Conservation (phyloP, 2,329 filamentous ascomycete genomes). For the Fusarium avenaceum region DNA sequence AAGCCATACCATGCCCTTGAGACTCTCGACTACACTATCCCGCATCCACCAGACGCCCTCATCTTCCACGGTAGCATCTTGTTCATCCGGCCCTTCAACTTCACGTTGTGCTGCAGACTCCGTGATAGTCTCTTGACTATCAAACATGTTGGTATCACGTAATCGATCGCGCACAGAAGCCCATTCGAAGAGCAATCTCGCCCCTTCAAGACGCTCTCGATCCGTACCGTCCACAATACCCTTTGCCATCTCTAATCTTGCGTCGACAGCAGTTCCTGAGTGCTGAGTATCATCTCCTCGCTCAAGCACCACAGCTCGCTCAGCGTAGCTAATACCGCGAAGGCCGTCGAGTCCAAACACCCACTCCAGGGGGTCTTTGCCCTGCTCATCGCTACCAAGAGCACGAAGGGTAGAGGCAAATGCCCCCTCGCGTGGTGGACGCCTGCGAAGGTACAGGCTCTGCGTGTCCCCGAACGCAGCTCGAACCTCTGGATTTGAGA, state of each 20-base stretch:
- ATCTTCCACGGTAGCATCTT: conserved; percentile 41
- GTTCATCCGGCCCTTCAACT: conserved; percentile 38
- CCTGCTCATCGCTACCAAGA: conserved; percentile 64
- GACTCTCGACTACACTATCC: conserved; percentile 66
- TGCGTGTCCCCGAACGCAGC: conserved; percentile 75
- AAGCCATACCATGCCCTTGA: conserved; percentile 69
- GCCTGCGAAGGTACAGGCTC: conserved; percentile 79
- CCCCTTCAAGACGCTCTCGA: conserved; percentile 61
- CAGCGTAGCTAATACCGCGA: conserved; percentile 70
- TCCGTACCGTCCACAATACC: conserved; percentile 60
- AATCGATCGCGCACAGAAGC: conserved; percentile 60
- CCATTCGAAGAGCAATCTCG: conserved; percentile 70
- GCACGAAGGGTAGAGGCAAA: conserved; percentile 83
- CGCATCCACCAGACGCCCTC: conserved; percentile 67
- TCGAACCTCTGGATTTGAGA: conserved; percentile 73
- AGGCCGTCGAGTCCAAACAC: conserved; percentile 75
- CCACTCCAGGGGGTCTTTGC: conserved; percentile 74
- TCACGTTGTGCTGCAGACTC: conserved; percentile 41
- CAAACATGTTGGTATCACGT: conserved; percentile 45
- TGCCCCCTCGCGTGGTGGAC: conserved; percentile 74
- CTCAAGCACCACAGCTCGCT: conserved; percentile 73
- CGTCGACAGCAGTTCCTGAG: conserved; percentile 73
- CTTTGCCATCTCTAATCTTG: conserved; percentile 74
- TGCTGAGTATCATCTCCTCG: conserved; percentile 63
- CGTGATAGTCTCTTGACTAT: conserved; percentile 55